Evolutionary conservation across 2,329 filamentous ascomycete species (phyloP).

Genomic region (Pseudogymnoascus sp.): DNA sequence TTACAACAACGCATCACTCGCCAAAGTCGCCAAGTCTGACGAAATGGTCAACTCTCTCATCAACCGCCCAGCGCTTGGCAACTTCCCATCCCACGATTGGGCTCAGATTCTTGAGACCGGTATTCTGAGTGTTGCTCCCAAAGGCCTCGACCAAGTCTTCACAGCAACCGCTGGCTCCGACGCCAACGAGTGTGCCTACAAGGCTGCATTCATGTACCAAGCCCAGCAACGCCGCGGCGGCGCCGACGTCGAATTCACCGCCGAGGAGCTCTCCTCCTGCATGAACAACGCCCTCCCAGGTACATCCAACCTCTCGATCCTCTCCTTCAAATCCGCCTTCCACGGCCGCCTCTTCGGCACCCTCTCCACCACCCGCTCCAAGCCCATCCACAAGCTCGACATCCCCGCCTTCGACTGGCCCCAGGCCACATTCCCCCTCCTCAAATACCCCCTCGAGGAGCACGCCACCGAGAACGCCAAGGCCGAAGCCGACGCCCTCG

Average conservation of each 20-base stretch:
- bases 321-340: constrained; percentile 71
- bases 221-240: constrained; percentile 60
- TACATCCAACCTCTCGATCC: constrained; percentile 64
- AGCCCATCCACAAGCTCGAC: constrained; percentile 78
- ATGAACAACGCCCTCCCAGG: constrained; percentile 69
- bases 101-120: constrained; percentile 61
- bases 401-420: constrained; percentile 87
- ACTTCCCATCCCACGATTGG: constrained; percentile 74
- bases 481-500: constrained; percentile 65
- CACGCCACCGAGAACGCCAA: constrained; percentile 59
- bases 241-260: constrained; percentile 58
- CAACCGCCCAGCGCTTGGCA: constrained; percentile 71
- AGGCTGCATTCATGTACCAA: constrained; percentile 78
- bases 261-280: constrained; percentile 56
- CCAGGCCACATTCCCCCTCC: constrained; percentile 67
- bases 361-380: constrained; percentile 70
- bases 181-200: constrained; percentile 79
- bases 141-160: constrained; percentile 70
- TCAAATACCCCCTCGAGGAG: constrained; percentile 69
- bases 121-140: constrained; percentile 63
- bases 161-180: constrained; percentile 72
- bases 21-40: constrained; percentile 55
- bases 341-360: constrained; percentile 74
- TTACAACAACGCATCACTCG: constrained; percentile 68
- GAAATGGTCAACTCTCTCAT: constrained; percentile 67